Base-by-base conservation (phyloP, 2,329 filamentous ascomycete genomes). In the Ophiocordyceps robertsii region DNA sequence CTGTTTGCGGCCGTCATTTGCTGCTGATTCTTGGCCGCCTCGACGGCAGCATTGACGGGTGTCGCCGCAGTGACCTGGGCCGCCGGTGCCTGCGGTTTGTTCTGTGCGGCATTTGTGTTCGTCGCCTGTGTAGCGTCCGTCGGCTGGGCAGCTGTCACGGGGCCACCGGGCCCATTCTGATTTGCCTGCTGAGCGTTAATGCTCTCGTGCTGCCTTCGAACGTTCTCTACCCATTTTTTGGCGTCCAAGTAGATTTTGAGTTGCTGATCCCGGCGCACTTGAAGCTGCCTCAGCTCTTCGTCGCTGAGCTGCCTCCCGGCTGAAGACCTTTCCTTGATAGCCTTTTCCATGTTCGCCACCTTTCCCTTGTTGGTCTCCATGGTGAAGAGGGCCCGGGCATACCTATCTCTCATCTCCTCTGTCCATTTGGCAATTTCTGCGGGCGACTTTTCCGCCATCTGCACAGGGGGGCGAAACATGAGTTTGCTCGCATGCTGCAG, bases 351-450 rank as follows among this genome's bases (percentile, higher is more conserved):
- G 40, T 56, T 55, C 3, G 55, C 55, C 4, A 73, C 52, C 38
- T 63, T 61, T n/a, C 48, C 52, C 11, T 67, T 64, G 3, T 62
- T 59, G 10, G 49, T 58, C 32, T 76, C 72, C 62, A 77, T 74
- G 2, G 65, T 62, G 47, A 67, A 57, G 6, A 77, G 53, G 0
- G 68, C 71, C 33, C 67, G 59, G 0, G 61, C 59, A 44, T 76
- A 74, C 42, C 63, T 64, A 0, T 62, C 56, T 49, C 67, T 72
- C 29, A 66, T 58, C 2, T 73, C 67, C 8, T 66, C 59, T 2
- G 68, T 53, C 69, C 69, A 75, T 47, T 71, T 70, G 2, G 62
- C 60, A 5, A 64, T 60, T n/a, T 70, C 64, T 0, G 62, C 58
- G 3, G 63, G 58, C 14, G 58, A 52, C 45, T 67, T 69, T 14